A percentile compares a stretch with the other conserved stretches of the same genome.
phyloP scores from a whole-genome alignment of 345 rosid genomes.

The Lenwebbia sp. region DNA sequence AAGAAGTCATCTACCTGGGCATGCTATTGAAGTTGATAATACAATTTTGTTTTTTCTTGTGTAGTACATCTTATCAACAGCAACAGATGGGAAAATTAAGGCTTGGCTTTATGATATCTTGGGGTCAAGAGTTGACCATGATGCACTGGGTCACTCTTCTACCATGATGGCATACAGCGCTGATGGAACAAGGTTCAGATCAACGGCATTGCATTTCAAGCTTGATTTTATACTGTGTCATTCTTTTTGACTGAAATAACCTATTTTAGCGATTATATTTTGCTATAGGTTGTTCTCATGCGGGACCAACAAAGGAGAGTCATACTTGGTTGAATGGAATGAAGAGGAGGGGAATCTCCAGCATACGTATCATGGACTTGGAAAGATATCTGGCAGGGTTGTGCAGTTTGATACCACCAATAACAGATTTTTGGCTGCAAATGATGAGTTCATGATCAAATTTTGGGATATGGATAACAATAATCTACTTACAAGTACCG shows the following conservation, averaged over 20 bases:
- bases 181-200: conserved; percentile 64
- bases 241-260: background rate
- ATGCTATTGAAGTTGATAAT: background rate
- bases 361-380: conserved; percentile 51
- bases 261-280: no score
- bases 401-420: conserved; percentile 75
- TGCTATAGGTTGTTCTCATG: background rate
- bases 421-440: conserved; percentile 67
- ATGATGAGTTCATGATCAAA: conserved; percentile 62
- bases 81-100: conserved; percentile 62
- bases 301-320: conserved; percentile 68
- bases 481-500: conserved; percentile 36
- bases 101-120: conserved; percentile 66
- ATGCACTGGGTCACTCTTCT: conserved; percentile 63
- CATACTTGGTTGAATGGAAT: conserved; percentile 76
- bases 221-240: background rate
- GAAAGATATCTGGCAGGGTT: conserved; percentile 43
- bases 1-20: background rate
- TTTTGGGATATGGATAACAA: conserved; percentile 69
- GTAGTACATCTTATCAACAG: conserved; percentile 59
- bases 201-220: background rate
- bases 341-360: conserved; percentile 62
- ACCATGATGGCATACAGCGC: conserved; percentile 68
- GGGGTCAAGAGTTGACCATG: conserved; percentile 75
- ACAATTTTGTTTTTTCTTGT: background rate